A percentile compares a stretch with the other conserved stretches of the same genome.
Conservation (phyloP, 179 eudicot genomes). For the Actinidia polygama region DNA sequence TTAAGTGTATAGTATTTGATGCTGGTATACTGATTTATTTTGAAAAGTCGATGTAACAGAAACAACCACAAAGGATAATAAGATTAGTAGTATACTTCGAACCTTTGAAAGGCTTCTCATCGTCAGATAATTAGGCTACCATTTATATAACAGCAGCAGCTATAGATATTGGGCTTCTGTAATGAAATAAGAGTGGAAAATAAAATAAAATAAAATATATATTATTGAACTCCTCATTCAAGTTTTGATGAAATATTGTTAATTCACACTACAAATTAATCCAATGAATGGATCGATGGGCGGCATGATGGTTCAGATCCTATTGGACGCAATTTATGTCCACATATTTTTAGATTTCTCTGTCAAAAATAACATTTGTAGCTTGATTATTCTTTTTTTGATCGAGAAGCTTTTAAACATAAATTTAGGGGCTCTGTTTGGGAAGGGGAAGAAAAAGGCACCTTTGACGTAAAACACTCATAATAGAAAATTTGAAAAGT, state of each 20-base stretch:
- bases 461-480: no score
- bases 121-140: constrained; percentile 57
- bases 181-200: background rate
- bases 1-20: background rate
- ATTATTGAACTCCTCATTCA: background rate
- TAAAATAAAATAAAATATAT: background rate
- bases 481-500: background rate
- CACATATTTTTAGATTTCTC: background rate
- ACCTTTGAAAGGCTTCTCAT: constrained; percentile 61
- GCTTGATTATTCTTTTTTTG: no score
- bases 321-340: no score
- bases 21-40: background rate
- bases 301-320: background rate
- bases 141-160: constrained; percentile 85
- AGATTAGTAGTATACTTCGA: background rate
- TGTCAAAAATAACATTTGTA: background rate
- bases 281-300: no score
- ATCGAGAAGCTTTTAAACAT: no score
- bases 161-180: constrained; percentile 79
- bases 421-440: no score
- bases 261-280: no score
- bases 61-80: no score
- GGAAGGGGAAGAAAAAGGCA: no score
- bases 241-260: no score
- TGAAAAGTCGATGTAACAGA: no score